Evolutionary conservation across 2,329 filamentous ascomycete species (phyloP).

Genomic region (Trichophaea hybrida): DNA sequence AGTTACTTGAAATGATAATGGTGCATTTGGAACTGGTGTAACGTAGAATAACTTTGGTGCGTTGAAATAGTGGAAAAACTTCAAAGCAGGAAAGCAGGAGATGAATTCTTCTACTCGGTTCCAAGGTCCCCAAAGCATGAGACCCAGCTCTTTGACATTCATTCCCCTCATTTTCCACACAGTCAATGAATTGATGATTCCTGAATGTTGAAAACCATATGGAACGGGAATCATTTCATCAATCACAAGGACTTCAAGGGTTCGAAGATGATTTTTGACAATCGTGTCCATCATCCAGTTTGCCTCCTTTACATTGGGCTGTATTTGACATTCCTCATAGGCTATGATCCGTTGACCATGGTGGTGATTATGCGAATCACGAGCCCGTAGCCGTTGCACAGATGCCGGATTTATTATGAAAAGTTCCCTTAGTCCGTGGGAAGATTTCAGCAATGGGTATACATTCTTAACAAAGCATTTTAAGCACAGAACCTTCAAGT

Average conservation of each 20-base stretch:
- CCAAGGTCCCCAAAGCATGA: conserved; percentile 13
- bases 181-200: not conserved
- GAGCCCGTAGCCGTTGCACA: not conserved
- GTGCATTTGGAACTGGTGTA: not conserved
- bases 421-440: not conserved
- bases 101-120: conserved; percentile 11
- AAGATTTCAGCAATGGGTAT: not conserved
- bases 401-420: not conserved
- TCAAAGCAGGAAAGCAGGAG: conserved; percentile 8
- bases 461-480: not conserved
- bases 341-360: not conserved
- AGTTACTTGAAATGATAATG: not conserved
- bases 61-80: conserved; percentile 11
- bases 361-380: not conserved
- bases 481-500: not conserved
- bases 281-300: conserved; percentile 10
- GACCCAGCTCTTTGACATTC: conserved; percentile 8
- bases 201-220: not conserved
- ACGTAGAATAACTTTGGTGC: not conserved
- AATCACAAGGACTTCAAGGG: conserved; percentile 13
- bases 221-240: conserved; percentile 12
- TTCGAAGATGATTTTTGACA: conserved; percentile 7
- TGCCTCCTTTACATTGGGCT: not conserved
- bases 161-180: conserved; percentile 8
- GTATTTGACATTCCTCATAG: not conserved